Conservation (phyloP, 805 yeast species). For the Wickerhamiella dianesei region DNA sequence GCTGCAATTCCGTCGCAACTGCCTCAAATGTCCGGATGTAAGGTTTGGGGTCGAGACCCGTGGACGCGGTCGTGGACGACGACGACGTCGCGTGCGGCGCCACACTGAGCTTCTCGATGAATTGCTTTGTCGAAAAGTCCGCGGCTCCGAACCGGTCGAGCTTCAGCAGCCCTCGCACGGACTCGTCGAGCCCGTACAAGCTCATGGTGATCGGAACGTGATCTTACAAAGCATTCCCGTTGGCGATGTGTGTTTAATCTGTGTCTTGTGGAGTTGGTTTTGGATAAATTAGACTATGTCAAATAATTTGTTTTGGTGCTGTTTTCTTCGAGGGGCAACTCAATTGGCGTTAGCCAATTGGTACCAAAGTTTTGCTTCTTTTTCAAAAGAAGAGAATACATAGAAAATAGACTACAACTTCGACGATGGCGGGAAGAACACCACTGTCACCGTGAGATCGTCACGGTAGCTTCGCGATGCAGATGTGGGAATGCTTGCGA, state of each 20-base stretch:
- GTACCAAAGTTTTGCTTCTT: too few species aligned
- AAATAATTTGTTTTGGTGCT: too few species aligned
- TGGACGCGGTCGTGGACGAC: slow-evolving; percentile 4
- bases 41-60: slow-evolving; percentile 73
- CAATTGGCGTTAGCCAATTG: too few species aligned
- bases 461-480: slow-evolving; percentile 83
- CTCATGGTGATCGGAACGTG: slow-evolving; percentile 10
- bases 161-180: slow-evolving; percentile 22
- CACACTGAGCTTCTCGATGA: slow-evolving; percentile 64
- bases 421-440: slow-evolving; percentile 40
- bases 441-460: slow-evolving; percentile 88
- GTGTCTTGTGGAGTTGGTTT: too few species aligned
- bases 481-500: slow-evolving; percentile 85
- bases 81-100: slow-evolving; percentile 35
- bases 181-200: slow-evolving; percentile 24
- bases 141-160: slow-evolving; percentile 22
- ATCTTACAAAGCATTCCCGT: background rate
- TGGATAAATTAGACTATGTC: too few species aligned
- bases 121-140: slow-evolving; percentile 54
- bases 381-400: too few species aligned
- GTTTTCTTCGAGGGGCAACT: too few species aligned
- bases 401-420: background rate
- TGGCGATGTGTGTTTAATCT: too few species aligned
- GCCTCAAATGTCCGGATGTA: slow-evolving; percentile 87
- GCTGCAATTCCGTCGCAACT: slow-evolving; percentile 56